These are phyloP conservation scores for Nectriaceae sp. DNA, from an alignment of 2,329 filamentous ascomycete genomes.

Conservation along the genomic window DNA sequence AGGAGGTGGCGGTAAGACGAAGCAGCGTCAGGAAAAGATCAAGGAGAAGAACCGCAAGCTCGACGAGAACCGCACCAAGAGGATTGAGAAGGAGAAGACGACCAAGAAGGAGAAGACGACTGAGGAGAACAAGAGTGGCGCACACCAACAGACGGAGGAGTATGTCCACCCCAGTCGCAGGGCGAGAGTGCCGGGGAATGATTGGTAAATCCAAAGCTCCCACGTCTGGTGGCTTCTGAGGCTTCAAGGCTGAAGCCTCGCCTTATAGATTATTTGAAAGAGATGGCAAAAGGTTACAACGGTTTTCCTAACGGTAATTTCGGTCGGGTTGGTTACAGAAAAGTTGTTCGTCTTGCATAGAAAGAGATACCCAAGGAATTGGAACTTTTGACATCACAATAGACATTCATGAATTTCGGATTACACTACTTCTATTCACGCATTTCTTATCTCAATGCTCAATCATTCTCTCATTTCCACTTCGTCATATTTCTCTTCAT, in stretches of 20 bases:
- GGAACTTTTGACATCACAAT: conserved; percentile 24
- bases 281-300: no score
- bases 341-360: conserved; percentile 19
- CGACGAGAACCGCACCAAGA: conserved; percentile 61
- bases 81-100: conserved; percentile 49
- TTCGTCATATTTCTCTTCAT: no score
- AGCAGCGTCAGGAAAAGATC: conserved; percentile 74
- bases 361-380: conserved; percentile 32
- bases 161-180: conserved; percentile 56
- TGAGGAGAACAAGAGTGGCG: conserved; percentile 26
- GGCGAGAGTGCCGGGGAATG: conserved; percentile 30
- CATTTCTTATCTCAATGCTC: no score
- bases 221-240: not conserved
- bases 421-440: not conserved
- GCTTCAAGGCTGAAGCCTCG: no score
- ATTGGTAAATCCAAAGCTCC: conserved; percentile 13
- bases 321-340: conserved; percentile 19
- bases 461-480: no score
- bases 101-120: conserved; percentile 32
- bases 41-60: conserved; percentile 84
- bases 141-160: conserved; percentile 34
- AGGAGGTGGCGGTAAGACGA: conserved; percentile 81
- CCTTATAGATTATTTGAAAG: no score
- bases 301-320: no score
- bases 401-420: conserved; percentile 1